A percentile compares a stretch with the other conserved stretches of the same genome.
Conservation (phyloP, 805 yeast species). For the Myxozyma mucilagina region DNA sequence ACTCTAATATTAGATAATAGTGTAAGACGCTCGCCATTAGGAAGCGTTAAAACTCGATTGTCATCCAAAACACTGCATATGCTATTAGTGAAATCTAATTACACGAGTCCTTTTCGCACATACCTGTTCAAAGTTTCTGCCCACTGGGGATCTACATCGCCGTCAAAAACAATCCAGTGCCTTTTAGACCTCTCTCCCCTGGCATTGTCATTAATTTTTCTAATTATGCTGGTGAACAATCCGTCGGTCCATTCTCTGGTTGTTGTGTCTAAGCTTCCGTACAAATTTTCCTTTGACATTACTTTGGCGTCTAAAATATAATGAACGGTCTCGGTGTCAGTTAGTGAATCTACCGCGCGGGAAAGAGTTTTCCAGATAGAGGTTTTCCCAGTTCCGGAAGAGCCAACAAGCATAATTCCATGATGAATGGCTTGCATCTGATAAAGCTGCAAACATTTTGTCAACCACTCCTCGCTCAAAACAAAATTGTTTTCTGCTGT, state of each 20-base stretch:
- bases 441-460: constrained; percentile 60
- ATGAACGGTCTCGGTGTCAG: constrained; percentile 43
- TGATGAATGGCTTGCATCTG: constrained; percentile 64
- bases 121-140: constrained; percentile 72
- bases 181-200: constrained; percentile 58
- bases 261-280: constrained; percentile 68
- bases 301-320: constrained; percentile 75
- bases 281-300: constrained; percentile 61
- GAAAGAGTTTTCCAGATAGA: constrained; percentile 53
- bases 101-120: not conserved
- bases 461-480: constrained; percentile 48
- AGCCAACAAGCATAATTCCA: constrained; percentile 81
- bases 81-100: not conserved
- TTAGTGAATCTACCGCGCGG: constrained; percentile 44
- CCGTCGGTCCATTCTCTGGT: constrained; percentile 96
- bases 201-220: constrained; percentile 56
- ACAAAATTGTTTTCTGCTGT: constrained; percentile 42
- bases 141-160: constrained; percentile 93
- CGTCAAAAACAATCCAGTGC: constrained; percentile 84
- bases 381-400: constrained; percentile 74
- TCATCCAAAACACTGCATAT: constrained; percentile 76
- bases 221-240: constrained; percentile 63
- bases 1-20: constrained; percentile 65
- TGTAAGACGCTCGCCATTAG: constrained; percentile 82
- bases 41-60: constrained; percentile 73